Base-by-base conservation (phyloP, 176 grass and related monocot species). In the Eragrostis curvula region DNA sequence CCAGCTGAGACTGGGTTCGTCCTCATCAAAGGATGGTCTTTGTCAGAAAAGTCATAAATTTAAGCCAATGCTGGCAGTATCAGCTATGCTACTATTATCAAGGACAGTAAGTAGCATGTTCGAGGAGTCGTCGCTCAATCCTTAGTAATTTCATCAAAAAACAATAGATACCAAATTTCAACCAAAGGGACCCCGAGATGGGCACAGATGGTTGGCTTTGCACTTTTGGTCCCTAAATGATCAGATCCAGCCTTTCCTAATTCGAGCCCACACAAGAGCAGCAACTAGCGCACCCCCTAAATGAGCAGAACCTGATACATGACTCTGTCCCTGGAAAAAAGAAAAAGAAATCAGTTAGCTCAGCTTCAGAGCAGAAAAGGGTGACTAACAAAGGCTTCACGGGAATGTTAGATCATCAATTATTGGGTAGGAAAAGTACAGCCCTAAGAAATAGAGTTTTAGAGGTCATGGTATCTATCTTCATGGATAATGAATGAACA, bases 251-350 rank as follows among this genome's bases (percentile, higher is more conserved):
- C 86, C 73, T 85, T 79, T 97, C 61, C 74, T 82, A 56, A 98
- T 41, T 84, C 92, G 58, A 83, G 96, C 85, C 72, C 86, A 93
- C 66, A 49, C 50, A 71, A 98, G 68, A 44, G 86, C 81, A 78
- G 90, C 90, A 47, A 93, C 87, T 17, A 93, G 29, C 3, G 90
- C 88, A 73, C 92, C 96, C 43, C 96, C 96, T 74, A 98, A 84
- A 82, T 91, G 90, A 80, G 92, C 64, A 68, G 70, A 73, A 77
- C 85, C 87, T 82, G 92, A 89, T n/a, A 83, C 76, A n/a, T 72
- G 58, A 12, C 78, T 50, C 53, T 88, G 88, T 29, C 88, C 88
- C 92, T 95, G 32, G 32, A 78, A 75, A 84, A 81, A 46, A 49
- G 5, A 21, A 51, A 89, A 13, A 77, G 7, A 10, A 50, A 71